These are phyloP conservation scores for Nemophila menziesii DNA, from an alignment of 257 asterid species.

Conservation along the genomic window DNA sequence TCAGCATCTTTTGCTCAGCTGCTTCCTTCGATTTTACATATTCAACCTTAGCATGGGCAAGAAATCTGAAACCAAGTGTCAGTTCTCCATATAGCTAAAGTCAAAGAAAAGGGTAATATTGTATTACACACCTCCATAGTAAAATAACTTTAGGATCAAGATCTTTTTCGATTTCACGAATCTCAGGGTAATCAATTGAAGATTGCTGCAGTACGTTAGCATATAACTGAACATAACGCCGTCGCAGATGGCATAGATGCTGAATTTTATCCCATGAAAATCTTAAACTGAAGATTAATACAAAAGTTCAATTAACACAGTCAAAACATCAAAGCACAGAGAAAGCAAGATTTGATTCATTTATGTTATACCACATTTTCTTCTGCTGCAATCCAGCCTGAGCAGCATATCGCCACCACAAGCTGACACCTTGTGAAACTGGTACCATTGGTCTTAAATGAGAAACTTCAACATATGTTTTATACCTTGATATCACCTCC, in stretches of 20 bases:
- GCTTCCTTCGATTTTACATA: slow-evolving; percentile 95
- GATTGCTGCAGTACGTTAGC: slow-evolving; percentile 67
- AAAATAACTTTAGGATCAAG: slow-evolving; percentile 89
- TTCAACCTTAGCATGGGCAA: slow-evolving; percentile 95
- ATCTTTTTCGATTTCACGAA: slow-evolving; percentile 74
- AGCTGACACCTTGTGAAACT: slow-evolving; percentile 39
- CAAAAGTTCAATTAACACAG: slow-evolving; percentile 5
- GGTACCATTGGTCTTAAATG: slow-evolving; percentile 86
- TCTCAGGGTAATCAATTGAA: slow-evolving; percentile 30
- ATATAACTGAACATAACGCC: slow-evolving; percentile 81
- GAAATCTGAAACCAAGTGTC: slow-evolving; percentile 47
- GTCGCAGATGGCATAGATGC: slow-evolving; percentile 72
- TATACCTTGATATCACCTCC: slow-evolving; percentile 87
- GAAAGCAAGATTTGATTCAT: not conserved
- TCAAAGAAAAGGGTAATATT: slow-evolving; percentile 4
- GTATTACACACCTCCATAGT: slow-evolving; percentile 69
- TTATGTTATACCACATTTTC: slow-evolving; percentile 54
- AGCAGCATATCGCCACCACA: slow-evolving; percentile 98
- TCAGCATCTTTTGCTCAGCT: slow-evolving; percentile 63
- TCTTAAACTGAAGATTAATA: slow-evolving; percentile 46
- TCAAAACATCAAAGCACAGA: slow-evolving; percentile 3
- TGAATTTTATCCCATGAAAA: slow-evolving; percentile 88
- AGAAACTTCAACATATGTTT: slow-evolving; percentile 61
- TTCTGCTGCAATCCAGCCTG: slow-evolving; percentile 83
- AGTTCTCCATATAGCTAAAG: not conserved